Evolutionary conservation across 1,284 basidiomycete species (phyloP).

Genomic region (Thecaphora frezii): DNA sequence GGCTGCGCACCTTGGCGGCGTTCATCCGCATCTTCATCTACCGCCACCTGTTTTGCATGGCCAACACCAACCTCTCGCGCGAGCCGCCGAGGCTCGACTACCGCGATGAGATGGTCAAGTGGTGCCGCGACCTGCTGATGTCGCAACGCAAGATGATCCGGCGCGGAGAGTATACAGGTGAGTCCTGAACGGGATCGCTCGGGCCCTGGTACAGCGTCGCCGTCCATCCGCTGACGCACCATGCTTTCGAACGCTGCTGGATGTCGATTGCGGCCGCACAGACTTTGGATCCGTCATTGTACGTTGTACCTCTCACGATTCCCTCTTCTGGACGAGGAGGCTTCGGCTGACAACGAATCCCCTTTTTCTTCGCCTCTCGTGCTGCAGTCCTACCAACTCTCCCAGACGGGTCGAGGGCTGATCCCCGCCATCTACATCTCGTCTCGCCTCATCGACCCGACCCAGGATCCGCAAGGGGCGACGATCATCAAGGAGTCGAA

Average conservation of each 20-base stretch:
- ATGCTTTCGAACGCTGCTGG: too few relatives aligned
- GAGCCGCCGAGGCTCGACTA: slow-evolving; percentile 32
- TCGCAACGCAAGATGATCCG: slow-evolving; percentile 41
- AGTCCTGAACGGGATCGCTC: too few relatives aligned
- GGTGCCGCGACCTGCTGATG: slow-evolving; percentile 33
- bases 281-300: slow-evolving; percentile 35
- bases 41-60: slow-evolving; percentile 24
- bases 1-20: slow-evolving; percentile 30
- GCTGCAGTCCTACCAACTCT: slow-evolving; percentile 27
- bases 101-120: slow-evolving; percentile 37
- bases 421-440: slow-evolving; percentile 40
- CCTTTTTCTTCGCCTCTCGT: background rate
- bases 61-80: slow-evolving; percentile 23
- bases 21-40: slow-evolving; percentile 41
- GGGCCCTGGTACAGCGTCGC: too few relatives aligned
- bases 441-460: slow-evolving; percentile 28
- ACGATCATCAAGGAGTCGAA: slow-evolving; percentile 30
- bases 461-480: slow-evolving; percentile 19
- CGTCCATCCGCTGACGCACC: too few relatives aligned
- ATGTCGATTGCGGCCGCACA: too few relatives aligned
- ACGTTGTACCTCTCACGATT: too few relatives aligned
- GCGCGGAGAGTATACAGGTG: slow-evolving; percentile 19
- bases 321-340: too few relatives aligned
- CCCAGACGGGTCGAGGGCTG: slow-evolving; percentile 29
- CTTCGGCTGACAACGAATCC: too few relatives aligned